Evolutionary conservation across 1,284 basidiomycete genomes (phyloP).

Genomic region (Ganoderma sinense): DNA sequence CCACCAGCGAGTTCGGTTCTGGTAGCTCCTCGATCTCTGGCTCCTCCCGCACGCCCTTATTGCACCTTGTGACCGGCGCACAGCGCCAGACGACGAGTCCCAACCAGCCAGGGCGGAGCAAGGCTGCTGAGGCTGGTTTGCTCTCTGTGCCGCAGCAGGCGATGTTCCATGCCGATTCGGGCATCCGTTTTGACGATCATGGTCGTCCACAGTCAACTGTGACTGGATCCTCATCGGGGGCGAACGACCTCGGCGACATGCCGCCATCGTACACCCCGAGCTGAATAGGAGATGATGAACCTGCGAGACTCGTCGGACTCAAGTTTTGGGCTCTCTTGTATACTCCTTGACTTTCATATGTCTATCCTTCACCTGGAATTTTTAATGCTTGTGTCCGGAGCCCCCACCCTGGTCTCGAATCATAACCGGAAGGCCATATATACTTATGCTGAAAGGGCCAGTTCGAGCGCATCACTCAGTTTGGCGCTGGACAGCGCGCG

Average conservation of each 20-base stretch:
- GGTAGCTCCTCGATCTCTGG: conserved; percentile 8
- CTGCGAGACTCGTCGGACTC: not conserved
- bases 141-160: conserved; percentile 23
- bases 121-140: conserved; percentile 29
- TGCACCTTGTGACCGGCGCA: not conserved
- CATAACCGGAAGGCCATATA: too few species aligned
- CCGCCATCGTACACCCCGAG: conserved; percentile 11
- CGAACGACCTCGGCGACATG: conserved; percentile 5
- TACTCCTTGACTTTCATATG: not conserved
- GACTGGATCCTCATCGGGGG: conserved; percentile 3
- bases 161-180: conserved; percentile 28
- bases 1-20: conserved; percentile 22
- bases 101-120: conserved; percentile 23
- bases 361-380: too few species aligned
- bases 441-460: not conserved
- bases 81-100: conserved; percentile 15
- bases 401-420: too few species aligned
- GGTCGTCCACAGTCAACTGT: conserved; percentile 17
- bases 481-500: not conserved
- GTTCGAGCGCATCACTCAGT: not conserved
- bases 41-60: conserved; percentile 10
- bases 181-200: conserved; percentile 26
- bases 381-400: too few species aligned
- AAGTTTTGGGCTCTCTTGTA: not conserved
- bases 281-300: not conserved